Conservation (phyloP, 2,329 filamentous ascomycete species). For the Aureobasidium subglaciale region DNA sequence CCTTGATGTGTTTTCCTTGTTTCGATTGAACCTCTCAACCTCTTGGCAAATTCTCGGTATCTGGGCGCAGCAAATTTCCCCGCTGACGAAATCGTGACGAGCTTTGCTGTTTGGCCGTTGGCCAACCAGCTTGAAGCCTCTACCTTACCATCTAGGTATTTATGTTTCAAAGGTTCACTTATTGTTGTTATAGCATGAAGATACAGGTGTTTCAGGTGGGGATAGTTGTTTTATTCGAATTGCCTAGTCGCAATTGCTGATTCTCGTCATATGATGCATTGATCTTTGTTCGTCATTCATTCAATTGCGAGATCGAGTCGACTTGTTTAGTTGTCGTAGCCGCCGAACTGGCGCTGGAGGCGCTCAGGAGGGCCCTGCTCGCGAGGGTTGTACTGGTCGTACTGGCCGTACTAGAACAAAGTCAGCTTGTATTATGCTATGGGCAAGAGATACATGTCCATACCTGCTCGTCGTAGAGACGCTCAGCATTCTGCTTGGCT, state of each 20-base stretch:
- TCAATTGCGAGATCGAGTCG: neutral
- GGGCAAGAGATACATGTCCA: slow-evolving; percentile 17
- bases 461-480: slow-evolving; percentile 42
- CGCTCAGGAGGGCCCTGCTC: slow-evolving; percentile 31
- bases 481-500: slow-evolving; percentile 37
- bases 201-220: neutral
- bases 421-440: slow-evolving; percentile 16
- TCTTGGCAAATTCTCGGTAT: neutral
- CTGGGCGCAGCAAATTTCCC: neutral
- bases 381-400: slow-evolving; percentile 42
- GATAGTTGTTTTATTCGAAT: neutral
- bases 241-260: slow-evolving; percentile 1
- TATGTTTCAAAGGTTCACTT: neutral
- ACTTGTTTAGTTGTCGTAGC: slow-evolving; percentile 13
- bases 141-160: neutral
- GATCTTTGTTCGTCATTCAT: slow-evolving; percentile 5
- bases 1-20: neutral
- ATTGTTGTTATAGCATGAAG: neutral
- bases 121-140: neutral
- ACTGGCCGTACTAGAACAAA: slow-evolving; percentile 18
- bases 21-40: neutral
- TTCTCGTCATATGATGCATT: neutral
- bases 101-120: neutral
- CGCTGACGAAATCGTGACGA: neutral
- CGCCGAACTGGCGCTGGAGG: slow-evolving; percentile 27